These are phyloP conservation scores for Kentomonas sorsogonicus DNA, from an alignment of 208 protist species.

Conservation along the genomic window DNA sequence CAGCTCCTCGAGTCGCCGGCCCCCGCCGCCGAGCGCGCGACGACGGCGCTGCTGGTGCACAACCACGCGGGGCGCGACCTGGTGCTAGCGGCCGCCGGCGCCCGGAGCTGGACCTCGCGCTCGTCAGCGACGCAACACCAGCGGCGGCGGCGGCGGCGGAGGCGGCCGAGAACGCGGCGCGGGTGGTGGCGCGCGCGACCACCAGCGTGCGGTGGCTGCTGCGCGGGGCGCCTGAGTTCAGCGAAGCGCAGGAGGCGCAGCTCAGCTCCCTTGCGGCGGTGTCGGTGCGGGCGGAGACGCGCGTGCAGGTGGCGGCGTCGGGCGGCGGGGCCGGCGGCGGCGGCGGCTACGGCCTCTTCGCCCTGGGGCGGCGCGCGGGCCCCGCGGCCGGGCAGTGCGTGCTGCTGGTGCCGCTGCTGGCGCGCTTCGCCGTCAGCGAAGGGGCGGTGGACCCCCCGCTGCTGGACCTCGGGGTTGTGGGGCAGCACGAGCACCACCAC, in stretches of 20 bases:
- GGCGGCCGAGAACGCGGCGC: conserved; percentile 25
- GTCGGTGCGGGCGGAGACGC: conserved; percentile 13
- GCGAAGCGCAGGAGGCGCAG: conserved; percentile 10
- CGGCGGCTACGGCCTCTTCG: conserved; percentile 7
- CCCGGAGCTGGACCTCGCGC: too few species aligned
- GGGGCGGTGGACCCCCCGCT: conserved; percentile 37
- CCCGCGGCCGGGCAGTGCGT: conserved; percentile 32
- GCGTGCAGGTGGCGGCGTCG: conserved; percentile 3
- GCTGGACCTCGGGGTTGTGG: conserved; percentile 34
- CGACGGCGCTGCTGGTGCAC: background rate
- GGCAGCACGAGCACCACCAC: conserved; percentile 6
- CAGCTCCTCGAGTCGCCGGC: conserved; percentile 19
- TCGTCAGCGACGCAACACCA: too few species aligned
- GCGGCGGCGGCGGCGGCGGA: background rate
- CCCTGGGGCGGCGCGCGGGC: conserved; percentile 16
- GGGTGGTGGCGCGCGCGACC: conserved; percentile 17
- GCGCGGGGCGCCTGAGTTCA: conserved; percentile 13
- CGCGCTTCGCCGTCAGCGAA: conserved; percentile 60
- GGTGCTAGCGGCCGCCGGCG: background rate
- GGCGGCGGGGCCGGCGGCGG: too few species aligned
- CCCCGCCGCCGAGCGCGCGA: background rate
- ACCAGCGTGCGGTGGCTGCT: conserved; percentile 31
- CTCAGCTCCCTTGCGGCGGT: conserved; percentile 20
- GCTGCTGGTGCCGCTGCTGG: conserved; percentile 33
- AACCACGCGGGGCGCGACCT: background rate